Conservation (phyloP, 805 yeast species). For the Suhomyces sp. region DNA sequence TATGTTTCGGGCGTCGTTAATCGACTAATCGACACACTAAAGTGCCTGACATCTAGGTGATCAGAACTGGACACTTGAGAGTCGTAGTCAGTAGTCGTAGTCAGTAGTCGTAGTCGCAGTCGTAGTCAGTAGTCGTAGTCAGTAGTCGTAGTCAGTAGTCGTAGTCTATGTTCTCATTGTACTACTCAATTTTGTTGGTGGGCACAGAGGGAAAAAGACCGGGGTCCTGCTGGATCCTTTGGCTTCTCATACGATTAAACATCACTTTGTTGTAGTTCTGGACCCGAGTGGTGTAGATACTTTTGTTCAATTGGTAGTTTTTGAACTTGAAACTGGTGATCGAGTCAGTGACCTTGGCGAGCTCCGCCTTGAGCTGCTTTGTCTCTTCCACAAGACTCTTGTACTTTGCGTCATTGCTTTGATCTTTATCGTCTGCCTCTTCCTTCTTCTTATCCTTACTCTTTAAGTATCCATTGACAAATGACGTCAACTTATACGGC, state of each 20-base stretch:
- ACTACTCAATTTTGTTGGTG: constrained; percentile 6
- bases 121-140: too few species aligned
- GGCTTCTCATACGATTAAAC: constrained; percentile 14
- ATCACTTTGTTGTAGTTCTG: constrained; percentile 32
- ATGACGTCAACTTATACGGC: constrained; percentile 25
- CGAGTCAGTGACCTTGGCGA: not conserved
- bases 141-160: too few species aligned
- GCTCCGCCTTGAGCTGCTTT: not conserved
- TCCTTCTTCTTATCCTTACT: constrained; percentile 13
- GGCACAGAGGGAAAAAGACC: constrained; percentile 13
- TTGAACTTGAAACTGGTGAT: constrained; percentile 34
- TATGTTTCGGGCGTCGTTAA: not conserved
- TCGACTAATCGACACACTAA: too few species aligned
- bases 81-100: too few species aligned
- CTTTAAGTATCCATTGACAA: constrained; percentile 14
- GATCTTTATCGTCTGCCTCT: constrained; percentile 18
- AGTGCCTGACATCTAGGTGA: too few species aligned
- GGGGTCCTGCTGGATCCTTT: constrained; percentile 10
- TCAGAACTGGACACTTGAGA: too few species aligned
- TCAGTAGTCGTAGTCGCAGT: too few species aligned
- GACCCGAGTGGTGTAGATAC: constrained; percentile 42
- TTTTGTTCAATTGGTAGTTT: constrained; percentile 37
- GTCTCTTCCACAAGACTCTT: constrained; percentile 11
- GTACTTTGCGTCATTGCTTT: constrained; percentile 15
- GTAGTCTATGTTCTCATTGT: not conserved